phyloP scores from a whole-genome alignment of 495 filamentous ascomycete genomes.

The Pseudoneurospora amorphoporcata region DNA sequence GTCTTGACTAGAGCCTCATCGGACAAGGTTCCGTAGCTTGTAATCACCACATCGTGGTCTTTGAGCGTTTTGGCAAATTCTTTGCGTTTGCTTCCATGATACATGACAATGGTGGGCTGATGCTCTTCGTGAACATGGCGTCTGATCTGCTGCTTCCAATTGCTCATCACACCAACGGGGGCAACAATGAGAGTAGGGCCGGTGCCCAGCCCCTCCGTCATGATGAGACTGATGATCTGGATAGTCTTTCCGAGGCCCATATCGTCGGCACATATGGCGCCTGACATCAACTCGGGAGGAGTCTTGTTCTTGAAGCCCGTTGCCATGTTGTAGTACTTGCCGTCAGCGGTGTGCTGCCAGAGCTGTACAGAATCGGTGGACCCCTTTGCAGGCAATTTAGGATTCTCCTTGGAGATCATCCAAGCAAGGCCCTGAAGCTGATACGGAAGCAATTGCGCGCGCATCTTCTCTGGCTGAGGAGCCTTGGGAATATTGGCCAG shows the following conservation, averaged over 20 bases:
- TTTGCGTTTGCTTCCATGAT: constrained; percentile 58
- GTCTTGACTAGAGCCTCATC: constrained; percentile 49
- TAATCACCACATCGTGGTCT: constrained; percentile 66
- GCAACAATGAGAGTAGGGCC: constrained; percentile 63
- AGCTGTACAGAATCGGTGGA: constrained; percentile 64
- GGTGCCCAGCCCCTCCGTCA: constrained; percentile 46
- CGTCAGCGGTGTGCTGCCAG: constrained; percentile 53
- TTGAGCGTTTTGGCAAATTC: constrained; percentile 43
- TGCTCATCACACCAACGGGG: constrained; percentile 83
- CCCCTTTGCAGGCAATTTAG: constrained; percentile 49
- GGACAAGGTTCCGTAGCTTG: constrained; percentile 61
- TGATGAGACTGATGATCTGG: constrained; percentile 72
- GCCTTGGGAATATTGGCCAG: constrained; percentile 67
- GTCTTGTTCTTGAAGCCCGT: constrained; percentile 55
- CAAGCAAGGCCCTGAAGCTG: constrained; percentile 80
- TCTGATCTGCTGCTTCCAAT: constrained; percentile 77
- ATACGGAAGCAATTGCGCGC: constrained; percentile 64
- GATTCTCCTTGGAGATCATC: constrained; percentile 69
- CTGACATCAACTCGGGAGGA: constrained; percentile 56
- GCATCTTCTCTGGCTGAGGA: constrained; percentile 50
- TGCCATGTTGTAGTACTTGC: constrained; percentile 61
- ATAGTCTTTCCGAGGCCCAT: constrained; percentile 95
- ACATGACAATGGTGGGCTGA: constrained; percentile 56
- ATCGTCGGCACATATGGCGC: constrained; percentile 84
- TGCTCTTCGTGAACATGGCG: constrained; percentile 56